Base-by-base conservation (phyloP, 805 yeast species). In the Wickerhamiella spandovensis region DNA sequence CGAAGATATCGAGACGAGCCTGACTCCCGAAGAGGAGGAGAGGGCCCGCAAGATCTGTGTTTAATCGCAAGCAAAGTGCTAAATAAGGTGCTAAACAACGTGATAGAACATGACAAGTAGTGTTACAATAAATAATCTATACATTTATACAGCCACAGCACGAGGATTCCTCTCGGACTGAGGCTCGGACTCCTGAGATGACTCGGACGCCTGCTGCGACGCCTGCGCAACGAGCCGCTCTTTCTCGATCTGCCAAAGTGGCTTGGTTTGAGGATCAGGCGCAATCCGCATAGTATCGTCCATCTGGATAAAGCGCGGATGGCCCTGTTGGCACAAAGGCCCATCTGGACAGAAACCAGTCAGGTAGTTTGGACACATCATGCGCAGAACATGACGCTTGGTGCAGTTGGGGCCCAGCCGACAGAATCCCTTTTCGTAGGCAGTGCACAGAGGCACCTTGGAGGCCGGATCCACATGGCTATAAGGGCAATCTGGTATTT, bases 331-430 rank as follows among this genome's bases (percentile, higher is more conserved):
- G 65, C 95, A 86, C 35, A 76, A 78, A 2, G 79, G 77, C 1
- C 97, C 97, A 59, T 79, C 74, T 1, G 96, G 97, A 67, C 97
- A 90, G 62, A 90, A 90, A 1, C 99, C 98, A 0, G 89, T 79
- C 49, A 92, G 63, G 65, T 78, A 92, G 48, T 81, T 69, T 17
- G 83, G 89, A 67, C 99, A 92, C 53, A 87, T 64, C 51, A 84
- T 62, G 58, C 81, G 81, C 53, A 88, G 72, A 7, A 85, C 75
- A 62, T 92, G 99, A 57, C 95, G 75, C 57, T 79, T 80, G 12
- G 77, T 73, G 66, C 98, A 92, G 22, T 73, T 72, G 9, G 96
- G 95, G 0, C 98, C 98, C 57, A 81, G 84, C 10, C 86, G 84
- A 68, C 98, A 92, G 63, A 87, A 92, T 0, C 98, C 98, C 58